Base-by-base conservation (phyloP, 2,329 filamentous ascomycete species). In the Dactylonectria macrodidyma region DNA sequence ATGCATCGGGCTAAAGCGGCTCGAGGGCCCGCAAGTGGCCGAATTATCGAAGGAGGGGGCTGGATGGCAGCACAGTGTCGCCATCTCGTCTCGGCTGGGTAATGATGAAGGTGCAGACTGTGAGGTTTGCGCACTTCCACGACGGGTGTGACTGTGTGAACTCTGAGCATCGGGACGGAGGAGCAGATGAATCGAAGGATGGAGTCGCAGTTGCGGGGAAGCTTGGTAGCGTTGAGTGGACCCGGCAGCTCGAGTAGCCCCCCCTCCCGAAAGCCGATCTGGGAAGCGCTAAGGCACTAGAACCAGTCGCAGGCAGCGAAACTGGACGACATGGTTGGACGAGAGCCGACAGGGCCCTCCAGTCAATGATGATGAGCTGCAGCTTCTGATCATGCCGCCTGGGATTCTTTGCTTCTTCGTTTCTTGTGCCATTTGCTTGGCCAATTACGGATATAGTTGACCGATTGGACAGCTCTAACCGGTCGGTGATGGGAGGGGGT, bases 161-260 rank as follows among this genome's bases (percentile, higher is more conserved):
- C 67, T 77, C 59, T 70, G 66, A 51, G 50, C 70, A 77, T 76
- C 72, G 72, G 69, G 75, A 77, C 75, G 75, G 75, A 74, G 59
- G 26, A 4, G 26, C 26, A 30, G 30, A 24, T 38, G 54, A 7
- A 46, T 51, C 22, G 59, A 51, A 54, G 54, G 59, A 66, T 59
- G 55, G 50, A 57, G 63, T 58, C 50, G 65, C 56, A 68, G 62
- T 75, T 76, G 75, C 75, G 75, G 75, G 75, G 75, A 75, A 75
- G 26, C 59, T 65, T 57, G 58, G 26, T 34, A 24, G 8, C 51
- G 41, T 33, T 30, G 51, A 30, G 71, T 74, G 71, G 73, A 66
- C 68, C 71, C 72, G 62, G 57, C 46, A 71, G 67, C 54, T 66
- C 66, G 56, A 62, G 65, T 62, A 57, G 66, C 65, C 26, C 26